phyloP scores from a whole-genome alignment of 495 filamentous ascomycete species.

The Achaetomiella virescens region DNA sequence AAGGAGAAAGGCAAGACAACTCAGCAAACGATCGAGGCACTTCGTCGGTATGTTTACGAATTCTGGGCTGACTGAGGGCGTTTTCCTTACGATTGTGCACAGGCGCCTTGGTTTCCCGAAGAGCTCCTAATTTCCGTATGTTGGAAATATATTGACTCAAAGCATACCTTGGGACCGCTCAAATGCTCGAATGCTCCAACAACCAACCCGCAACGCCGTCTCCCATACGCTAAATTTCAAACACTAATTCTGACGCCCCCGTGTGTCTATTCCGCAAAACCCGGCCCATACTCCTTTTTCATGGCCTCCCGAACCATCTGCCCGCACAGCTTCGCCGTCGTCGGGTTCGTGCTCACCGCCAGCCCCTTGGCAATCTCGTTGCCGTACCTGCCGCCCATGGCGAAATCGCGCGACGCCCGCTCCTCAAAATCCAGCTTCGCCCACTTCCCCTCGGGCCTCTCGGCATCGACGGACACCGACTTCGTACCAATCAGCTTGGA shows the following conservation, averaged over 20 bases:
- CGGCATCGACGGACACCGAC: conserved; percentile 23
- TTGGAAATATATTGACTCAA: neutral
- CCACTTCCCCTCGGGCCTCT: conserved; percentile 38
- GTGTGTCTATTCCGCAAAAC: conserved; percentile 16
- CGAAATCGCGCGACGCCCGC: conserved; percentile 67
- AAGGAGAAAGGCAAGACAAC: conserved; percentile 56
- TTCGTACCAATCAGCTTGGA: conserved; percentile 41
- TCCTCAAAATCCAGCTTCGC: conserved; percentile 57
- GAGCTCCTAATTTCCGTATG: conserved; percentile 12
- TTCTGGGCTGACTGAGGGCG: neutral
- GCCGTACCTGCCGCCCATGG: conserved; percentile 67
- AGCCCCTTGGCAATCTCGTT: conserved; percentile 70
- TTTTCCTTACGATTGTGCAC: neutral
- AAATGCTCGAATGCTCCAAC: neutral
- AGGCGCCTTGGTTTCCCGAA: conserved; percentile 26
- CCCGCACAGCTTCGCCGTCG: conserved; percentile 83
- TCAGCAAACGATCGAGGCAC: conserved; percentile 45
- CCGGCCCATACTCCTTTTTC: conserved; percentile 60
- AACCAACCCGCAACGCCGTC: conserved; percentile 10
- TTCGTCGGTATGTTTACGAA: conserved; percentile 36
- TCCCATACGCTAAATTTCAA: neutral
- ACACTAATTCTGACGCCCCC: neutral
- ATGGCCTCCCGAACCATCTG: conserved; percentile 81
- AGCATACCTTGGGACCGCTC: too few relatives aligned
- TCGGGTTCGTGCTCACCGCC: conserved; percentile 77